phyloP scores from a whole-genome alignment of 2,329 filamentous ascomycete genomes.

The Aspergillus texensis region DNA sequence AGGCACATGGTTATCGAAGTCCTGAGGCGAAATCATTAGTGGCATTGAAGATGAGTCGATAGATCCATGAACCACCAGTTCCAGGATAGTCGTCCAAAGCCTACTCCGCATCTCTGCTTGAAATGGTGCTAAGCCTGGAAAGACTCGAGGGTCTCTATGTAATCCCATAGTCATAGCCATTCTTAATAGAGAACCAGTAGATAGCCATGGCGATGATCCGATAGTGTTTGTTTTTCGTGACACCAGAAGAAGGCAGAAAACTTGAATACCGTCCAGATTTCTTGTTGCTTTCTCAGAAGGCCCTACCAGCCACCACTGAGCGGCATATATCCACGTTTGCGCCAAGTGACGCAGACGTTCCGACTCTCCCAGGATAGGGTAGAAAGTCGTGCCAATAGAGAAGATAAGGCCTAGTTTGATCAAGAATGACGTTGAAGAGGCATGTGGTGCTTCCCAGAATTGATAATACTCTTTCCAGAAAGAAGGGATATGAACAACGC shows the following conservation, averaged over 20 bases:
- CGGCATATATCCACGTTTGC: constrained; percentile 35
- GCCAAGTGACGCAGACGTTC: constrained; percentile 10
- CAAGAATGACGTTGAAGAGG: constrained; percentile 20
- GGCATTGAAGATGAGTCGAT: constrained; percentile 17
- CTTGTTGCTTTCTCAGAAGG: constrained; percentile 35
- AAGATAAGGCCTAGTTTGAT: constrained; percentile 37
- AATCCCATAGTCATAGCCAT: constrained; percentile 34
- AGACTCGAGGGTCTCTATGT: constrained; percentile 29
- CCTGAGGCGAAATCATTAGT: constrained; percentile 4
- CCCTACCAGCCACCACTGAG: constrained; percentile 40
- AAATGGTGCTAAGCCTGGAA: constrained; percentile 22
- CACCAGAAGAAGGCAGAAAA: constrained; percentile 36
- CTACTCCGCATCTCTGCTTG: constrained; percentile 18
- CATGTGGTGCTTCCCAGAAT: constrained; percentile 30
- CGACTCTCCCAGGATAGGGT: constrained; percentile 18
- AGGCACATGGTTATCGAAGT: constrained; percentile 18
- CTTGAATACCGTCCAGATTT: constrained; percentile 37
- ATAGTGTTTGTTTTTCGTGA: constrained; percentile 32
- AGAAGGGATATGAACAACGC: constrained; percentile 37
- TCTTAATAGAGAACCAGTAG: constrained; percentile 26
- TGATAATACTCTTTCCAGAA: constrained; percentile 36
- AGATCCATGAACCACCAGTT: constrained; percentile 19
- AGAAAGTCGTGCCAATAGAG: constrained; percentile 33
- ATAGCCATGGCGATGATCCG: constrained; percentile 24
- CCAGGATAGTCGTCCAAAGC: constrained; percentile 23